Evolutionary conservation across 2,329 filamentous ascomycete genomes (phyloP).

Genomic region (Sporothrix globosa): DNA sequence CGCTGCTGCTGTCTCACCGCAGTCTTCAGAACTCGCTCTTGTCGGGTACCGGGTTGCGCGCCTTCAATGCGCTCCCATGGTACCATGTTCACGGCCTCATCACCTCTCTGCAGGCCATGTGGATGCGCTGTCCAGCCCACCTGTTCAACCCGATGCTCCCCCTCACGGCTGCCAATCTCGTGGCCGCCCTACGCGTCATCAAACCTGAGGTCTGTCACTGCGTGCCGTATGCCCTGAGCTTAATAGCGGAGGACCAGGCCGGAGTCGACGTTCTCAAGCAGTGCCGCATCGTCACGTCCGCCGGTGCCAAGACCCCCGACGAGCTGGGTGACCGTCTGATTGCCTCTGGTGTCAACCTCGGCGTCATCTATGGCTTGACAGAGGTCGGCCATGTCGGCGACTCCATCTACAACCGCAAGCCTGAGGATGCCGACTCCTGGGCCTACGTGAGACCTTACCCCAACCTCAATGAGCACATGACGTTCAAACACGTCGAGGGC

Average conservation of each 20-base stretch:
- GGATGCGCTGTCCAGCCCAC: constrained; percentile 47
- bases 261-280: constrained; percentile 51
- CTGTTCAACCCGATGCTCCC: constrained; percentile 44
- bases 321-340: constrained; percentile 55
- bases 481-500: constrained; percentile 46
- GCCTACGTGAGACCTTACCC: constrained; percentile 48
- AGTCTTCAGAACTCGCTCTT: constrained; percentile 45
- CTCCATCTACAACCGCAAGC: constrained; percentile 45
- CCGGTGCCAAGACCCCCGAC: constrained; percentile 57
- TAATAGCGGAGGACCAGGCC: constrained; percentile 57
- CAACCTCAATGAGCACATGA: constrained; percentile 44
- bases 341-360: constrained; percentile 53
- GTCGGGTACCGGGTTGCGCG: constrained; percentile 44
- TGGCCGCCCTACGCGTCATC: constrained; percentile 47
- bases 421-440: constrained; percentile 48
- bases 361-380: constrained; percentile 48
- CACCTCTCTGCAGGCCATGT: constrained; percentile 50
- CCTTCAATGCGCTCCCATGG: constrained; percentile 50
- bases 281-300: constrained; percentile 54
- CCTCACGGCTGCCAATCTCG: constrained; percentile 50
- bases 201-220: constrained; percentile 56
- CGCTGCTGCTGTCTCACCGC: constrained; percentile 49
- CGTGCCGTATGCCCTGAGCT: constrained; percentile 62
- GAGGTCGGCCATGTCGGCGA: constrained; percentile 50
- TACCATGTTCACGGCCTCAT: constrained; percentile 50